phyloP scores from a whole-genome alignment of 2,329 filamentous ascomycete genomes.

The Rhinocladiella mackenziei region DNA sequence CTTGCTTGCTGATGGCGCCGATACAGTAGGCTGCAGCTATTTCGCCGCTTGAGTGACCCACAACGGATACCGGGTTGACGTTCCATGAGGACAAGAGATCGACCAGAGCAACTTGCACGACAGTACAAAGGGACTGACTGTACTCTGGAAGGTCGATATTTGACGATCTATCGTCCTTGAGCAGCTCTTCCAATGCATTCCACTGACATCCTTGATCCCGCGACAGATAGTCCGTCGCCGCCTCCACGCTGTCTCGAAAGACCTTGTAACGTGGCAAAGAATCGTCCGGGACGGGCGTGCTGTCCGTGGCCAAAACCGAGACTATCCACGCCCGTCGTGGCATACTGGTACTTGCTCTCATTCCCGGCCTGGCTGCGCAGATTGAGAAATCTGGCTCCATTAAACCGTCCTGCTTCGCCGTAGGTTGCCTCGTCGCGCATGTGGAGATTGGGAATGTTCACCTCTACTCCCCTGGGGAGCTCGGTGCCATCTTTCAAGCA shows the following conservation, averaged over 20 bases:
- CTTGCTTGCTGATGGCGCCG: constrained; percentile 30
- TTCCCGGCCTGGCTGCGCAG: constrained; percentile 34
- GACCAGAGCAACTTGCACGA: constrained; percentile 34
- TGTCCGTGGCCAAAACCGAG: constrained; percentile 57
- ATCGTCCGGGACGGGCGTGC: constrained; percentile 39
- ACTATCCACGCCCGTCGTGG: constrained; percentile 50
- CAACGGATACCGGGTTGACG: constrained; percentile 27
- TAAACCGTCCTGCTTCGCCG: too few species aligned
- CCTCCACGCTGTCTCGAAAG: constrained; percentile 27
- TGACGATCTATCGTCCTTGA: not conserved
- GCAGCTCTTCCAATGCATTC: not conserved
- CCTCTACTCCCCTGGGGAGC: too few species aligned
- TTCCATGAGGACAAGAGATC: constrained; percentile 31
- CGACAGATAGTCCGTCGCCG: constrained; percentile 28
- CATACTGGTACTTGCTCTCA: constrained; percentile 47
- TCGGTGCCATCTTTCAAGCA: too few species aligned
- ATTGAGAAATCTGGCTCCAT: constrained; percentile 48
- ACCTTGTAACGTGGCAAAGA: too few species aligned
- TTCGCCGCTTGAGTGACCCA: constrained; percentile 38
- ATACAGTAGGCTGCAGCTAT: constrained; percentile 37
- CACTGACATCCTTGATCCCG: not conserved
- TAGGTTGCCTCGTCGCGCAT: too few species aligned
- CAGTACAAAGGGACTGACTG: constrained; percentile 34
- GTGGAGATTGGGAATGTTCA: too few species aligned
- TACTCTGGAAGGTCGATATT: constrained; percentile 21